Percentiles rank a stretch among this genome's conserved stretches.
Conservation (phyloP, 768 basidiomycete species). For the Termitomyces sp. region DNA sequence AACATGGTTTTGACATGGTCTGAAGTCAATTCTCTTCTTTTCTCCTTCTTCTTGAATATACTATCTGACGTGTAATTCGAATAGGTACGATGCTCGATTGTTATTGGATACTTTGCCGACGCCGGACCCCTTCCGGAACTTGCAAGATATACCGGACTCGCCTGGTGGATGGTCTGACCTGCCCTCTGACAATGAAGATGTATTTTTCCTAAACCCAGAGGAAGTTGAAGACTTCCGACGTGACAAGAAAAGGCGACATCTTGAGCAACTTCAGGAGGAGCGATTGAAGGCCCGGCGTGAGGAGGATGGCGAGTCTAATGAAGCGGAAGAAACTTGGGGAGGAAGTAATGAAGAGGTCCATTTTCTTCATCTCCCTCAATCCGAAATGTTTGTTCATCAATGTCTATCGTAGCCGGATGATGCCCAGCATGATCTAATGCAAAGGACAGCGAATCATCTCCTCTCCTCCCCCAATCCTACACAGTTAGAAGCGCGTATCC, state of each 20-base stretch:
- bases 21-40: constrained; percentile 21
- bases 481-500: constrained; percentile 83
- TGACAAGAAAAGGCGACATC: constrained; percentile 60
- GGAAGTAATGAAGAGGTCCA: constrained; percentile 69
- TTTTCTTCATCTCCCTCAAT: neutral
- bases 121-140: neutral
- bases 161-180: constrained; percentile 79
- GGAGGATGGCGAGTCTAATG: constrained; percentile 32
- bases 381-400: neutral
- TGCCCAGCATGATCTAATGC: constrained; percentile 61
- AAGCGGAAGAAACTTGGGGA: constrained; percentile 48
- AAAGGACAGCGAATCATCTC: constrained; percentile 68
- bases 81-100: constrained; percentile 79
- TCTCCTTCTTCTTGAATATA: constrained; percentile 15
- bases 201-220: constrained; percentile 68
- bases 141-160: constrained; percentile 27
- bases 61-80: constrained; percentile 15
- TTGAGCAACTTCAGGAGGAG: constrained; percentile 59
- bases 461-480: constrained; percentile 70
- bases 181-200: constrained; percentile 83
- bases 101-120: constrained; percentile 35
- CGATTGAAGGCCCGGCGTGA: constrained; percentile 56
- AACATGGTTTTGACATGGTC: constrained; percentile 4
- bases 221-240: constrained; percentile 66
- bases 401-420: constrained; percentile 49